Evolutionary conservation across 2,329 filamentous ascomycete species (phyloP), one percentile per base, ranked within the genome.

Genomic region (Fonsecaea erecta): DNA sequence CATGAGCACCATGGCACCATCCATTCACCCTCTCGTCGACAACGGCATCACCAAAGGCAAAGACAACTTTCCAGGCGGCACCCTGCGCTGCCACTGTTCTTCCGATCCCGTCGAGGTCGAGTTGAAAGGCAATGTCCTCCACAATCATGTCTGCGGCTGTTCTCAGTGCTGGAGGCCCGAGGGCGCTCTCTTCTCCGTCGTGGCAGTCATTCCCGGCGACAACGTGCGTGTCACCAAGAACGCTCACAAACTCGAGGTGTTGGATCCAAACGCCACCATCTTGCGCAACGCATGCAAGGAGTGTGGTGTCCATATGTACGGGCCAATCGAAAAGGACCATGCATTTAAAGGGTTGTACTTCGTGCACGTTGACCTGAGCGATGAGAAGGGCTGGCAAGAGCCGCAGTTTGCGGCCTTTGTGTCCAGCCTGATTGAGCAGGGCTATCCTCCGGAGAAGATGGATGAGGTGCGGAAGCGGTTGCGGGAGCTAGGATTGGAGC

Each of bases 81-180:
- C 81, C 59, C 82, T 90, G 8, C 79, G 79, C 75, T 90, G 88
- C 81, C 83, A 84, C 72, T 90, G 88, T 80, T 62, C 76, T 11
- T 78, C 71, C 67, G 75, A 82, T 74, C 83, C 83, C 28, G 85
- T 90, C 65, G 83, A 86, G 72, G 81, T 90, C 24, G 82, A 81
- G 0, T 80, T 90, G 43, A 75, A 71, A 64, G 79, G 83, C 73
- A 85, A 89, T 71, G 84, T 90, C 62, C 78, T 82, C 1, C 87
- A 90, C 80, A 90, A 90, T 80, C 88, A 90, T 77, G 87, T 86
- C 62, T 90, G 88, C 77, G 88, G 88, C 68, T 90, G 88, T 78
- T 89, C 86, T 61, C 88, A 90, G 76, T 90, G 88, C 83, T 90
- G 87, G 87, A 90, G 90, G 76, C 88, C 88, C 4, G 64, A 76